Evolutionary conservation across 2,329 filamentous ascomycete genomes (phyloP).

Genomic region (Monosporascus sp.): DNA sequence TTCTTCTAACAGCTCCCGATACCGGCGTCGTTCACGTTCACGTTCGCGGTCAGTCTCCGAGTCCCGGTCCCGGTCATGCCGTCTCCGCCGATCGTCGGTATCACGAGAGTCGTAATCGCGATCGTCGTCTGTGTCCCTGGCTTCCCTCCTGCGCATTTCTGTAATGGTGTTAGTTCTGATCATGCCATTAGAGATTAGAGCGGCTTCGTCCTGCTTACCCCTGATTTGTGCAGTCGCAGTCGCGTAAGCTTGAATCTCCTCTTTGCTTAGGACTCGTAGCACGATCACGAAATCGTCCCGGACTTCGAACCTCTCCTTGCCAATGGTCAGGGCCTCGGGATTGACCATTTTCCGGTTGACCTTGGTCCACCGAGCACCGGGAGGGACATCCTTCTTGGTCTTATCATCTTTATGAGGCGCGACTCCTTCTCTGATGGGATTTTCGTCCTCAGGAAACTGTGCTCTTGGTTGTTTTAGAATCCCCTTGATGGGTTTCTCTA

Average conservation of each 20-base stretch:
- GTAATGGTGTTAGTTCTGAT: constrained; percentile 14
- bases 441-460: constrained; percentile 81
- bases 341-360: constrained; percentile 86
- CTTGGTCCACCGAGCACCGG: constrained; percentile 87
- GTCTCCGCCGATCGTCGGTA: constrained; percentile 26
- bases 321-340: constrained; percentile 75
- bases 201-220: constrained; percentile 46
- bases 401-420: constrained; percentile 88
- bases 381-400: constrained; percentile 65
- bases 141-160: constrained; percentile 39
- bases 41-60: constrained; percentile 21
- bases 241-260: constrained; percentile 86
- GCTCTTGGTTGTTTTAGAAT: constrained; percentile 79
- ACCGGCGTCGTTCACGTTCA: constrained; percentile 22
- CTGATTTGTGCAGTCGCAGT: constrained; percentile 75
- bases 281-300: constrained; percentile 93
- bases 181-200: constrained; percentile 19
- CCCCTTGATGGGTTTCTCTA: constrained; percentile 68
- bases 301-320: constrained; percentile 89
- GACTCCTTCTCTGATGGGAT: constrained; percentile 81
- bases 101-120: constrained; percentile 20
- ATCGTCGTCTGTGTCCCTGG: constrained; percentile 21
- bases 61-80: constrained; percentile 18
- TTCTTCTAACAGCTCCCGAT: constrained; percentile 16
- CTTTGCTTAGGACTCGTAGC: constrained; percentile 75